phyloP scores from a whole-genome alignment of 257 asterid species.

The Euphrasia confusa region DNA sequence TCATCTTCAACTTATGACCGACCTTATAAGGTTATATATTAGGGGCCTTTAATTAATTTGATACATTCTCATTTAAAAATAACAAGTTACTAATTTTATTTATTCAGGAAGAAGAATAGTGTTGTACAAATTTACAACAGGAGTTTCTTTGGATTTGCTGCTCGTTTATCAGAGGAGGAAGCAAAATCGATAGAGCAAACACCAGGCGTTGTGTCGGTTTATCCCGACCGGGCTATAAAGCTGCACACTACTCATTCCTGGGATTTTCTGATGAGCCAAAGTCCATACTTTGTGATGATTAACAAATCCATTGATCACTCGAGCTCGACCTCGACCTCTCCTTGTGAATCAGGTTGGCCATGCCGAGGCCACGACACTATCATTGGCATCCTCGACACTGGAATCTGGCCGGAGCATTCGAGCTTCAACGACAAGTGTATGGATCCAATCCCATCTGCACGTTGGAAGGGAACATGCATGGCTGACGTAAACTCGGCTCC shows the following conservation, averaged over 20 bases:
- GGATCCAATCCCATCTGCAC: constrained; percentile 55
- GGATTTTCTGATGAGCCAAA: constrained; percentile 70
- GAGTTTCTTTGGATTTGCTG: no score
- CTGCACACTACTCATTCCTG: constrained; percentile 87
- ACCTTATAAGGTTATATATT: no score
- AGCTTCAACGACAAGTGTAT: constrained; percentile 58
- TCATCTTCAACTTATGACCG: no score
- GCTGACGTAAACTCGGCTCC: constrained; percentile 42
- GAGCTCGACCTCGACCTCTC: constrained; percentile 18
- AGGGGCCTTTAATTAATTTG: no score
- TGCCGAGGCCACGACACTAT: constrained; percentile 40
- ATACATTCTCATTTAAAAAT: no score
- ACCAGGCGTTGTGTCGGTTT: no score
- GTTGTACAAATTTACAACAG: no score
- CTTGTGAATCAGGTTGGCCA: constrained; percentile 25
- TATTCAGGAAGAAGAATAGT: no score
- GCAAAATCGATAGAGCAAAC: no score
- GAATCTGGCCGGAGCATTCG: constrained; percentile 88
- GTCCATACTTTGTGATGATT: constrained; percentile 24
- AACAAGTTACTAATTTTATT: no score
- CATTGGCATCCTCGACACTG: constrained; percentile 81
- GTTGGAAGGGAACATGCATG: constrained; percentile 81
- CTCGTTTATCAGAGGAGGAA: no score
- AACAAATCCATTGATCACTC: background rate
- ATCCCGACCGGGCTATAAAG: no score